Conservation (phyloP, 1,284 basidiomycete genomes). For the Phaffia rhodozyma region DNA sequence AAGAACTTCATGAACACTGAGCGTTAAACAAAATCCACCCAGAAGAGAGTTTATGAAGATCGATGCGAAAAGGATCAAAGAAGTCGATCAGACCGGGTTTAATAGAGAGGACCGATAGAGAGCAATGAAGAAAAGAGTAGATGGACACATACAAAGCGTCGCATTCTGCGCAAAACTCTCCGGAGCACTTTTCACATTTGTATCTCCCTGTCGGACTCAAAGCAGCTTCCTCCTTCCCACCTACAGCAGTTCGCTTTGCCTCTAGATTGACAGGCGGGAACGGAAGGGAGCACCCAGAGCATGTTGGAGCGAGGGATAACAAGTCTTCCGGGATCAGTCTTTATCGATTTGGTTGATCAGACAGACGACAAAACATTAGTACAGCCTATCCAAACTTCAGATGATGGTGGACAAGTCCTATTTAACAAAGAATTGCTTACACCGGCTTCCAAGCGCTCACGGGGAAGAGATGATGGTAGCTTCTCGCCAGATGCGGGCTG, state of each 20-base stretch:
- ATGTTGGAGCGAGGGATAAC: constrained; percentile 33
- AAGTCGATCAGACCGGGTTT: neutral
- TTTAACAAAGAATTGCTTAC: constrained; percentile 42
- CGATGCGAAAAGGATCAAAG: neutral
- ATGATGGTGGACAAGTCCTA: constrained; percentile 11
- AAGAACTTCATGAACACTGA: constrained; percentile 51
- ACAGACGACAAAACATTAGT: neutral
- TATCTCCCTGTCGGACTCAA: constrained; percentile 69
- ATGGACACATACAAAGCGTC: constrained; percentile 44
- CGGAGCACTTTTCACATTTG: constrained; percentile 41
- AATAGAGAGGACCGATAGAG: no score
- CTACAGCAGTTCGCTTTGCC: constrained; percentile 27
- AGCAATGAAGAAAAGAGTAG: constrained; percentile 5
- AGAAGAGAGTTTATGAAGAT: no score
- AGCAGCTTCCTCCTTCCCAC: constrained; percentile 45
- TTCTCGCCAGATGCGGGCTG: constrained; percentile 88
- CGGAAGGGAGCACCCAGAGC: constrained; percentile 57
- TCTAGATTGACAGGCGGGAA: constrained; percentile 41
- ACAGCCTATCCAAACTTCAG: neutral
- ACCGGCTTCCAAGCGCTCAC: constrained; percentile 67
- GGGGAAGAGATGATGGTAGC: constrained; percentile 88
- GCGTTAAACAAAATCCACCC: neutral
- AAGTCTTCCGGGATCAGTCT: constrained; percentile 9
- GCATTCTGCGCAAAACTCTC: constrained; percentile 55
- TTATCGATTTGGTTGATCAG: neutral